Percentiles rank a stretch among this genome's conserved stretches.
phyloP scores from a whole-genome alignment of 352 stramenopile species.

The Phytophthora pistaciae region DNA sequence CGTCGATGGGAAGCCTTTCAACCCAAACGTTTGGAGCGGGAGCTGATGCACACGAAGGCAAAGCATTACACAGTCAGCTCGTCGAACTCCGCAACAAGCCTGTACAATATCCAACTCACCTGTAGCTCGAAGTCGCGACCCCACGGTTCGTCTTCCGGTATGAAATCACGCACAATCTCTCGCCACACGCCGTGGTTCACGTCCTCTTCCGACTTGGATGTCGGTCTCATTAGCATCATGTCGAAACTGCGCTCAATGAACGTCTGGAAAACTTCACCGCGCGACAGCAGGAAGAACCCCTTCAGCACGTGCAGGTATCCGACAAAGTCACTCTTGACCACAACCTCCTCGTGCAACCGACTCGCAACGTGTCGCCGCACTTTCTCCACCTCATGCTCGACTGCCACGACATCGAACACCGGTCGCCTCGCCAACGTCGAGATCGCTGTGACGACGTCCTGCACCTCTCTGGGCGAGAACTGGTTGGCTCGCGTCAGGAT shows the following conservation, averaged over 20 bases:
- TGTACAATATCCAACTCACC: conserved; percentile 30
- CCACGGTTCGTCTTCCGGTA: conserved; percentile 51
- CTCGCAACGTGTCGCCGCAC: conserved; percentile 63
- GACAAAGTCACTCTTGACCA: conserved; percentile 75
- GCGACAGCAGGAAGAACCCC: conserved; percentile 70
- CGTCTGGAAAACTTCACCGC: conserved; percentile 79
- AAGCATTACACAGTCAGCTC: conserved; percentile 1
- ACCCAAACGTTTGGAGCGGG: conserved; percentile 66
- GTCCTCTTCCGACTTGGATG: conserved; percentile 64
- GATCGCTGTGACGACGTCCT: conserved; percentile 55
- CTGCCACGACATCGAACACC: conserved; percentile 56
- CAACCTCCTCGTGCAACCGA: conserved; percentile 68
- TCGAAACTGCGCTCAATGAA: conserved; percentile 72
- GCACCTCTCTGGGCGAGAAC: conserved; percentile 57
- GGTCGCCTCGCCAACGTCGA: conserved; percentile 38
- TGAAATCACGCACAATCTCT: conserved; percentile 60
- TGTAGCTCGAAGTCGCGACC: conserved; percentile 51
- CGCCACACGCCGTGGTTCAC: conserved; percentile 73
- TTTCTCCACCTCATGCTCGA: conserved; percentile 70
- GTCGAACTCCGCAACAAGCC: neutral
- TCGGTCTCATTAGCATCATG: conserved; percentile 64
- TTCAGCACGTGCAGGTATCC: conserved; percentile 66
- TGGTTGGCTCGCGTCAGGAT: conserved; percentile 60
- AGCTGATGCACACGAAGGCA: conserved; percentile 36
- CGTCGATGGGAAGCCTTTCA: conserved; percentile 50